Evolutionary conservation across 2,329 filamentous ascomycete species (phyloP).

Genomic region (Alternaria triticimaculans): DNA sequence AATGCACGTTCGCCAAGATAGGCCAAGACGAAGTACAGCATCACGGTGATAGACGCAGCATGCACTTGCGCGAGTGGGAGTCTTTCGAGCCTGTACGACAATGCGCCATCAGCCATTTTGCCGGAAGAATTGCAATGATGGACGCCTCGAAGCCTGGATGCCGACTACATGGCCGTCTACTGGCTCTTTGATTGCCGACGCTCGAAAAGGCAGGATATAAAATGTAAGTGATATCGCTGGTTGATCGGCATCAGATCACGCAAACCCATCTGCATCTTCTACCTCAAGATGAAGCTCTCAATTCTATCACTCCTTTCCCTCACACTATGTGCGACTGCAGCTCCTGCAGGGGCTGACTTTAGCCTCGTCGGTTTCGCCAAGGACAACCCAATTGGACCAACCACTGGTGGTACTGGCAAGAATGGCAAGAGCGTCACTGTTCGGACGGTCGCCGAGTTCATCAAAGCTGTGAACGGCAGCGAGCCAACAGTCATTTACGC

Average conservation of each 20-base stretch:
- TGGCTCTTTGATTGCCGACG: not conserved
- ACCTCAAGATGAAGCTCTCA: slow-evolving; percentile 36
- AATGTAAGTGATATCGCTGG: not conserved
- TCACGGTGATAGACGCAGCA: not conserved
- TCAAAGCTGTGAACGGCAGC: slow-evolving; percentile 34
- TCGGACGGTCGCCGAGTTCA: slow-evolving; percentile 32
- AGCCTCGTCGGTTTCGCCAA: slow-evolving; percentile 42
- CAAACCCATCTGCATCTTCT: not conserved
- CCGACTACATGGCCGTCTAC: not conserved
- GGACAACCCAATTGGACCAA: slow-evolving; percentile 43
- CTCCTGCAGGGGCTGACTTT: slow-evolving; percentile 31
- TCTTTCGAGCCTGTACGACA: slow-evolving; percentile 1
- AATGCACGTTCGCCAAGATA: slow-evolving; percentile 10
- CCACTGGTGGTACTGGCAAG: slow-evolving; percentile 41
- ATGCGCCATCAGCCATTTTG: slow-evolving; percentile 11
- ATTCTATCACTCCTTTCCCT: slow-evolving; percentile 25
- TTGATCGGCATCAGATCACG: not conserved
- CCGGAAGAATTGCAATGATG: slow-evolving; percentile 20
- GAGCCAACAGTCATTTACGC: slow-evolving; percentile 52
- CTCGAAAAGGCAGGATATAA: not conserved
- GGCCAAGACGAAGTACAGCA: slow-evolving; percentile 8
- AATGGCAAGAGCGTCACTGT: slow-evolving; percentile 39
- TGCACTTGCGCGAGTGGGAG: slow-evolving; percentile 2
- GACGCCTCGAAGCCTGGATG: not conserved
- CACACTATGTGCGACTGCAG: slow-evolving; percentile 23